phyloP scores from a whole-genome alignment of 179 eudicot genomes.

The Corrigiola litoralis region DNA sequence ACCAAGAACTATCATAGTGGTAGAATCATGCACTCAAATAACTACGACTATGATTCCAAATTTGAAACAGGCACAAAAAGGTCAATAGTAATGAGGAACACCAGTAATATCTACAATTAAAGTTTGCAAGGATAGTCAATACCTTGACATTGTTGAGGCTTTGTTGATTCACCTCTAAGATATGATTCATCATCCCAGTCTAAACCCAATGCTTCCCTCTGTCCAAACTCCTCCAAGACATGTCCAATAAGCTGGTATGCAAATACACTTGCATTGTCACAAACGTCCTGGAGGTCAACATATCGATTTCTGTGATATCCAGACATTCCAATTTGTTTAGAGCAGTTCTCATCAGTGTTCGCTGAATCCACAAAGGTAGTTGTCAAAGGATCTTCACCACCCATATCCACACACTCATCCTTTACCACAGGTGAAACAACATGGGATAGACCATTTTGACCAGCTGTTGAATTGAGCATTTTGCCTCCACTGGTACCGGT shows the following conservation, averaged over 20 bases:
- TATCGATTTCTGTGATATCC: conserved; percentile 40
- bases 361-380: conserved; percentile 2
- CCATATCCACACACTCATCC: neutral
- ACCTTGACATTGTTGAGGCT: conserved; percentile 31
- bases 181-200: conserved; percentile 34
- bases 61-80: neutral
- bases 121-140: conserved; percentile 1
- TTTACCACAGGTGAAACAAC: conserved; percentile 3
- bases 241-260: conserved; percentile 55
- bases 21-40: neutral
- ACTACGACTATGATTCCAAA: neutral
- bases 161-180: conserved; percentile 35
- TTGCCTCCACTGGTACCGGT: conserved; percentile 5
- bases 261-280: conserved; percentile 65
- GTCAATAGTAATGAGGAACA: neutral
- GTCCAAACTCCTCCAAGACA: conserved; percentile 43
- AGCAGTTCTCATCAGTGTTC: conserved; percentile 20
- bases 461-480: neutral
- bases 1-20: neutral
- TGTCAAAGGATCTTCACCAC: conserved; percentile 5
- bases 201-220: conserved; percentile 32
- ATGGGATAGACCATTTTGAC: conserved; percentile 11
- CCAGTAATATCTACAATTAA: neutral
- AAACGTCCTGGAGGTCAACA: conserved; percentile 57
- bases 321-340: conserved; percentile 4